Conservation (phyloP, 2,329 filamentous ascomycete genomes). For the Ustilaginoidea virens region DNA sequence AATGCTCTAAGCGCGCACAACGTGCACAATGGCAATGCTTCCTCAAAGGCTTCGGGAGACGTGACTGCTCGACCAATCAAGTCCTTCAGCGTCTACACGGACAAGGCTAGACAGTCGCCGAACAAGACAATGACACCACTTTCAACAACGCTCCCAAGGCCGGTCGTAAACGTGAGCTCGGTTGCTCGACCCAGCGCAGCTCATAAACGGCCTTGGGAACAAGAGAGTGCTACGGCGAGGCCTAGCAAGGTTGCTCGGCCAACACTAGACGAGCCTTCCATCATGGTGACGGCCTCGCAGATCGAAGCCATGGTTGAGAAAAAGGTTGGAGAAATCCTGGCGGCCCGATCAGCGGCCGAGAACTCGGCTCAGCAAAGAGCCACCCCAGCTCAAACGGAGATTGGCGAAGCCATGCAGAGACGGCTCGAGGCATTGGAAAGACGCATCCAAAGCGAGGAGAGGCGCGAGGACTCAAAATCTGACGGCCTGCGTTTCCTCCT, state of each 20-base stretch:
- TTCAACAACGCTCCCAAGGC: slow-evolving; percentile 18
- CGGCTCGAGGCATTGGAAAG: slow-evolving; percentile 74
- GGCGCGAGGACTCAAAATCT: slow-evolving; percentile 53
- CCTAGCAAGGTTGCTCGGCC: slow-evolving; percentile 32
- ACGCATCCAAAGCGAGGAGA: slow-evolving; percentile 54
- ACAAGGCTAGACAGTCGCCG: slow-evolving; percentile 36
- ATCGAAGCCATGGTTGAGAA: slow-evolving; percentile 89
- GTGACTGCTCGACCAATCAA: slow-evolving; percentile 58
- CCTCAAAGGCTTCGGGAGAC: slow-evolving; percentile 24
- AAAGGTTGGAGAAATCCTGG: slow-evolving; percentile 79
- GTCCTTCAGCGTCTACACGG: slow-evolving; percentile 75
- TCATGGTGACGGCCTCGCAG: slow-evolving; percentile 49
- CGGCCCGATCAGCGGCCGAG: slow-evolving; percentile 45
- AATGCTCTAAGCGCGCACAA: slow-evolving; percentile 67
- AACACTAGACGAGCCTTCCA: slow-evolving; percentile 14
- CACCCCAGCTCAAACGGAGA: slow-evolving; percentile 26
- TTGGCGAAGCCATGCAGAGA: slow-evolving; percentile 65
- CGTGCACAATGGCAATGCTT: slow-evolving; percentile 44
- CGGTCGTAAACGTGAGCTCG: slow-evolving; percentile 14
- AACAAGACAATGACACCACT: not conserved
- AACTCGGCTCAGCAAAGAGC: slow-evolving; percentile 17
- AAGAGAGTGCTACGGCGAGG: slow-evolving; percentile 20
- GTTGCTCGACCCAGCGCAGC: slow-evolving; percentile 5
- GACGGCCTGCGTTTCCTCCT: slow-evolving; percentile 75
- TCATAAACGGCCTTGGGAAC: slow-evolving; percentile 28